Percentiles rank a stretch among this genome's conserved stretches.
Conservation (phyloP, 495 filamentous ascomycete genomes). For the Penicillium egyptiacum region DNA sequence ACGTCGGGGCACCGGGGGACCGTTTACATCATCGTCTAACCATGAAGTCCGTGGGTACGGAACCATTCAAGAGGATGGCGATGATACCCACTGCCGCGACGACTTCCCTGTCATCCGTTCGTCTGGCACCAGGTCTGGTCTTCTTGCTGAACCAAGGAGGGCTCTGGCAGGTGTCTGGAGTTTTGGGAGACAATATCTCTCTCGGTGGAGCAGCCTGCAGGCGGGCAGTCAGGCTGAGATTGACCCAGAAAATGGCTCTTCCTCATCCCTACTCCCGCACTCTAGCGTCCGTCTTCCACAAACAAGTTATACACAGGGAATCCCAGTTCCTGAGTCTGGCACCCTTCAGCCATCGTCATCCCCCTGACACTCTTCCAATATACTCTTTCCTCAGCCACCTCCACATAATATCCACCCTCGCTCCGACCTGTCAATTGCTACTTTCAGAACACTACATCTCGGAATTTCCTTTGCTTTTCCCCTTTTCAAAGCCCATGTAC, state of each 20-base stretch:
- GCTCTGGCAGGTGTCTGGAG: slow-evolving; percentile 29
- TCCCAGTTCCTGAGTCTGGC: not conserved
- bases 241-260: slow-evolving; percentile 11
- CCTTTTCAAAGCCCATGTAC: not conserved
- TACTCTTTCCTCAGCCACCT: not conserved
- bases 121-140: slow-evolving; percentile 2
- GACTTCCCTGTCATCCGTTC: not conserved
- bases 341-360: slow-evolving; percentile 8
- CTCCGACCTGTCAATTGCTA: not conserved
- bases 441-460: not conserved
- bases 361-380: not conserved
- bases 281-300: slow-evolving; percentile 6
- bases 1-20: slow-evolving; percentile 12
- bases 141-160: slow-evolving; percentile 41
- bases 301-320: slow-evolving; percentile 5
- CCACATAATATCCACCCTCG: not conserved
- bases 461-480: not conserved
- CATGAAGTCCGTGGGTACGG: slow-evolving; percentile 28
- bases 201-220: slow-evolving; percentile 28
- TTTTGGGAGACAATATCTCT: slow-evolving; percentile 29
- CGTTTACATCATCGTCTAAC: slow-evolving; percentile 2
- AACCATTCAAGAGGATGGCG: slow-evolving; percentile 27
- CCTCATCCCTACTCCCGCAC: slow-evolving; percentile 24
- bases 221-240: slow-evolving; percentile 16
- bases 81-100: not conserved